These are phyloP conservation scores for Triticum monococcum DNA, from an alignment of 176 grass and related monocot genomes.

Conservation along the genomic window DNA sequence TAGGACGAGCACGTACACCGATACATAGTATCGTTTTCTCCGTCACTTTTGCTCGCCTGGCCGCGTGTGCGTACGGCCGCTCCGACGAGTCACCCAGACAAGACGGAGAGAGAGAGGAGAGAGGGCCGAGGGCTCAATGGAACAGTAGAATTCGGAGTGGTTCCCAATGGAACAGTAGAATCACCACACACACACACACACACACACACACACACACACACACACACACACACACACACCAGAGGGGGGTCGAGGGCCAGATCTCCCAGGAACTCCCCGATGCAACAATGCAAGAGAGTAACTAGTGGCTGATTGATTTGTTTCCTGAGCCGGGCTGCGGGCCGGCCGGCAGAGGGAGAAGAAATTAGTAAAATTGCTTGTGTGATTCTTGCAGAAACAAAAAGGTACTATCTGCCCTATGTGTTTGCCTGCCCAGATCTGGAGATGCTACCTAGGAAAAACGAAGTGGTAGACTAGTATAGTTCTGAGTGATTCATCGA, in stretches of 20 bases:
- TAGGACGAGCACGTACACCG: too few species aligned
- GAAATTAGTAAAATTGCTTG: too few species aligned
- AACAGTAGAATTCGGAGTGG: background rate
- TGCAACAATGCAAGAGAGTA: too few species aligned
- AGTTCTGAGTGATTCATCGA: too few species aligned
- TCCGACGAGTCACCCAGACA: background rate
- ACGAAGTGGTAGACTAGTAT: background rate
- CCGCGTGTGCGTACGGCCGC: background rate
- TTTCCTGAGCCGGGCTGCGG: too few species aligned
- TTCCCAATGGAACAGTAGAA: constrained; percentile 44
- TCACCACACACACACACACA: background rate
- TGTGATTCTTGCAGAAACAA: too few species aligned
- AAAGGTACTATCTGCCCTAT: too few species aligned
- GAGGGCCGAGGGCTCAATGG: background rate
- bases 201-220: too few species aligned
- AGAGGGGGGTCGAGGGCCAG: background rate
- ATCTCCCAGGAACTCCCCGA: background rate
- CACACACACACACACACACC: too few species aligned
- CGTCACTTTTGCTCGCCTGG: background rate
- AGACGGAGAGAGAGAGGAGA: background rate
- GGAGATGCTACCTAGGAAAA: background rate
- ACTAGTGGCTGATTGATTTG: too few species aligned
- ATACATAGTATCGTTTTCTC: background rate
- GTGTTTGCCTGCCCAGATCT: background rate
- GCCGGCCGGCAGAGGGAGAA: too few species aligned